Evolutionary conservation across 139 green algal species (phyloP).

Genomic region (Desmodesmus armatus): DNA sequence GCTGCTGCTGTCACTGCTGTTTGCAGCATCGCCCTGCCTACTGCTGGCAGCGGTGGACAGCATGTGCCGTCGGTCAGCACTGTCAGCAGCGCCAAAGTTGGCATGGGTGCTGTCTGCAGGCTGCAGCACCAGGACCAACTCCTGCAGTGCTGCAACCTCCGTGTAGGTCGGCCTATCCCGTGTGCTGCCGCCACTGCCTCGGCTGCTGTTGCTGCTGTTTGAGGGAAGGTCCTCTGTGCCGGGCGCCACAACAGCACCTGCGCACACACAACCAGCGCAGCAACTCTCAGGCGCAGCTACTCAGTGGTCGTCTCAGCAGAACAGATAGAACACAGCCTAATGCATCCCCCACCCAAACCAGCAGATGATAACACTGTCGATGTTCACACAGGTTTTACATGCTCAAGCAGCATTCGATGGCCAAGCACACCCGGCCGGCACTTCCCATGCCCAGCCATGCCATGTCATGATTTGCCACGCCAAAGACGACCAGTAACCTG

Average conservation of each 20-base stretch:
- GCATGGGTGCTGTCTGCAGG: background rate
- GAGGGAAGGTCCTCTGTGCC: background rate
- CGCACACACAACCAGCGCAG: background rate
- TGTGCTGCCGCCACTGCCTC: background rate
- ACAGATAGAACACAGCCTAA: no score
- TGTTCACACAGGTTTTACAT: no score
- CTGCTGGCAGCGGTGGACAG: background rate
- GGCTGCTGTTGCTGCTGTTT: constrained; percentile 6
- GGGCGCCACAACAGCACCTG: background rate
- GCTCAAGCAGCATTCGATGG: no score
- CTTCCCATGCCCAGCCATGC: no score
- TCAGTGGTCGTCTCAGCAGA: no score
- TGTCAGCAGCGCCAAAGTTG: constrained; percentile 21
- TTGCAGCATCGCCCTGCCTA: background rate
- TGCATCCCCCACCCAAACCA: no score
- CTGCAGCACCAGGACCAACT: constrained; percentile 7
- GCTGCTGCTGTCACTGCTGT: background rate
- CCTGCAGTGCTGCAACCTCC: constrained; percentile 39
- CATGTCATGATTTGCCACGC: no score
- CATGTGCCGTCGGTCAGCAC: background rate
- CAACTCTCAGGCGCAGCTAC: no score
- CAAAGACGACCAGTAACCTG: no score
- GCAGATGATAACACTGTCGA: no score
- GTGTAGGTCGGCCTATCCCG: constrained; percentile 31
- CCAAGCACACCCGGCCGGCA: no score